Base-by-base conservation (phyloP, 176 grass and related monocot species). In the Typha latifolia region DNA sequence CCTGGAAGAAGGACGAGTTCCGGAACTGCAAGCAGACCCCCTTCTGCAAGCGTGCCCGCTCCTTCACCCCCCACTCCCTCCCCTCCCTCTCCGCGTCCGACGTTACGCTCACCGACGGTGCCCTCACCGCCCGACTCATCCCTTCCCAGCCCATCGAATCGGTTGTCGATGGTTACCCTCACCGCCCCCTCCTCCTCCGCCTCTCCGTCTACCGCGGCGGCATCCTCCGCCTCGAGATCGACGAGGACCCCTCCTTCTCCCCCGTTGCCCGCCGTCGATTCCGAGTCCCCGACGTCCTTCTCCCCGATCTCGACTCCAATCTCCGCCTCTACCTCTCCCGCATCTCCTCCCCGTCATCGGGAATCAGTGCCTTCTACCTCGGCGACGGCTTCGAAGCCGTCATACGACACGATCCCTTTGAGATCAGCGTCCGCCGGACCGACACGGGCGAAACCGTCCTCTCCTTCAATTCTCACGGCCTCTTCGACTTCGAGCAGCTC, bases 1-100 rank as follows among this genome's bases (percentile, higher is more conserved):
- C 88, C 6, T 96, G 88, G 92, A 96, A 96, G 82, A 96, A 84
- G 80, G 88, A 96, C 19, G 92, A 96, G 74, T 96, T 96, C 82
- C 92, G 92, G 15, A 74, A 76, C 75, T 96, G 92, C 85, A 80
- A 76, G 51, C 82, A 96, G 80, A 96, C 88, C 62, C 88, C 92
- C 56, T 96, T 96, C 82, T 96, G 92, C 88, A 88, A 88, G 77
- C 88, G 82, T 22, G 92, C 85, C 53, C 88, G 88, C 62, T 20
- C 48, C 51, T 85, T 80, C 67, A 47, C 74, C 31, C 88, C 88
- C 27, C 88, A 89, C 72, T 96, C 92, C 20, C 57, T 91, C 62
- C 85, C 90, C n/a, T 66, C 88, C 65, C 82, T 91, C 74, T 88
- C 85, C 61, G 51, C 78, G 47, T n/a, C 72, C 65, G 67, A 81